Evolutionary conservation across 148 eudicot species (phyloP), one percentile per base, ranked within the genome.

Genomic region (Dysphania ambrosioides): DNA sequence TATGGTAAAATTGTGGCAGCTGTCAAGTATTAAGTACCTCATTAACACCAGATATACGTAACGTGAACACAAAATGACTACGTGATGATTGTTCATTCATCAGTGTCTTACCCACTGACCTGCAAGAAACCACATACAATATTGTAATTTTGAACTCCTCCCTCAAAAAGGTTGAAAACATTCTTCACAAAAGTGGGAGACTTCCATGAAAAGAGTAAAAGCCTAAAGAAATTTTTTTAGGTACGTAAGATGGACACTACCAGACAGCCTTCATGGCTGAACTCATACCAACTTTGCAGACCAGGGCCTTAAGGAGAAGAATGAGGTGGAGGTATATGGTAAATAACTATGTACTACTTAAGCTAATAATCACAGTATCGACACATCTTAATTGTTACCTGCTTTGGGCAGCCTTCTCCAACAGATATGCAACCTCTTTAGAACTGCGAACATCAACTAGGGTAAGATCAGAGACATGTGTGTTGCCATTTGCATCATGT

Each of bases 41-140:
- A 62, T 95, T 95, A 34, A 92, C 84, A 78, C 99, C 99, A 55
- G 85, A 84, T 79, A 95, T 95, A 51, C 97, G 84, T 69, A 95
- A 72, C 49, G 97, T 92, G 84, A 92, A 95, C 58, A 95, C 99
- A 79, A 95, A 95, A 78, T 95, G 99, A 73, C 97, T 92, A 83
- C 99, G 91, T 15, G 99, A 95, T 44, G 99, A 95, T 71, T 95
- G 93, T 81, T 95, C 99, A 76, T 95, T 95, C 96, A 95, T 90
- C 78, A 90, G 79, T 42, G 99, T 95, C 87, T 84, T 95, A 35
- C 99, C 99, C 18, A 92, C 97, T 38, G 99, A 90, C 83, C 99
- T 95, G 68, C 53, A 72, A 57, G 40, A 66, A 77, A 79, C 35
- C 58, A 72, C 53, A 63, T 40, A 73, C 2, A 26, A 41, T 27